phyloP scores from a whole-genome alignment of 352 stramenopile genomes.

The Peronospora farinosa region DNA sequence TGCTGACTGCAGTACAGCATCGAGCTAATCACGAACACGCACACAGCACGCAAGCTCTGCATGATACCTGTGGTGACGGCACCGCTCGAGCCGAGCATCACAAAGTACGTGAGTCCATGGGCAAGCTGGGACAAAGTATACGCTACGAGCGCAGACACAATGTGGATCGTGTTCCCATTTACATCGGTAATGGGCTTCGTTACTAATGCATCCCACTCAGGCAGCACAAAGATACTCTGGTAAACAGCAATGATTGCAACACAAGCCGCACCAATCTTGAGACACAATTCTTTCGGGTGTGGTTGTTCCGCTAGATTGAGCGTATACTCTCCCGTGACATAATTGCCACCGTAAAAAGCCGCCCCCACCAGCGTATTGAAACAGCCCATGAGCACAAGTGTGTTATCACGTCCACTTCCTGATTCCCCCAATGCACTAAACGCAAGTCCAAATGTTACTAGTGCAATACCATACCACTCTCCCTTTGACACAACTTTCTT shows the following conservation, averaged over 20 bases:
- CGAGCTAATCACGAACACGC: conserved; percentile 79
- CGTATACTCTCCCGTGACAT: conserved; percentile 78
- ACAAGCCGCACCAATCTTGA: conserved; percentile 72
- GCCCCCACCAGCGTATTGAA: conserved; percentile 77
- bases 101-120: conserved; percentile 80
- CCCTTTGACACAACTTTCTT: conserved; percentile 66
- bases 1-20: conserved; percentile 78
- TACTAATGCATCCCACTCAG: conserved; percentile 65
- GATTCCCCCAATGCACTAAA: conserved; percentile 77
- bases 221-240: conserved; percentile 75
- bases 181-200: conserved; percentile 71
- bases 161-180: conserved; percentile 53
- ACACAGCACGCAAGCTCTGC: conserved; percentile 82
- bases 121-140: conserved; percentile 80
- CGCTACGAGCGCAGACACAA: conserved; percentile 51
- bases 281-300: conserved; percentile 66
- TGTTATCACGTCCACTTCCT: conserved; percentile 47
- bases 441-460: conserved; percentile 77
- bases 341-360: conserved; percentile 82
- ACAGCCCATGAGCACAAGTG: conserved; percentile 79
- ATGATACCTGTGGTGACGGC: conserved; percentile 84
- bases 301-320: conserved; percentile 71
- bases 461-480: conserved; percentile 75
- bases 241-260: conserved; percentile 73
- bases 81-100: conserved; percentile 73